Conservation (phyloP, 257 asterid genomes). For the Nicotiana otophora region DNA sequence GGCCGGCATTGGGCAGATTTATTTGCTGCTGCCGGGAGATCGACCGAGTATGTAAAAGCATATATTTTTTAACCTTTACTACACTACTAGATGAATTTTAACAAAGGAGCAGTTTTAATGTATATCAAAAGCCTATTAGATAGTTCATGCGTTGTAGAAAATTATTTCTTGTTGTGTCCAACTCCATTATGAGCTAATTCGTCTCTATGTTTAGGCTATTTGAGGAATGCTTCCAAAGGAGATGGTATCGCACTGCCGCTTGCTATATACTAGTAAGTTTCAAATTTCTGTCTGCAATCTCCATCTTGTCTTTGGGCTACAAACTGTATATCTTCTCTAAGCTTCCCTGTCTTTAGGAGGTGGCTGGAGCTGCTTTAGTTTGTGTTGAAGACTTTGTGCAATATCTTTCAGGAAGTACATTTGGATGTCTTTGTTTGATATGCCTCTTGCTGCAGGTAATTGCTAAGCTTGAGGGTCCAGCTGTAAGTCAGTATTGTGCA, state of each 20-base stretch:
- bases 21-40: constrained; percentile 93
- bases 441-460: constrained; percentile 66
- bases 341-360: not conserved
- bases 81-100: not conserved
- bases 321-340: not conserved
- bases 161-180: not conserved
- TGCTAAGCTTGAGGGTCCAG: constrained; percentile 98
- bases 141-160: not conserved
- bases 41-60: constrained; percentile 74
- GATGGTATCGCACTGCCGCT: constrained; percentile 59
- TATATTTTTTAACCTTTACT: constrained; percentile 12
- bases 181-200: not conserved
- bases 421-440: constrained; percentile 18
- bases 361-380: constrained; percentile 1
- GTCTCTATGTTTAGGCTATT: constrained; percentile 31
- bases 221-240: constrained; percentile 49
- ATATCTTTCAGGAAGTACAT: constrained; percentile 8
- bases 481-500: constrained; percentile 96
- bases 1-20: constrained; percentile 99
- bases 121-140: not conserved
- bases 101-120: not conserved
- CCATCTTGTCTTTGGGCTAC: not conserved
- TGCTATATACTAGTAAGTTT: constrained; percentile 44
- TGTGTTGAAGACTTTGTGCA: constrained; percentile 13
- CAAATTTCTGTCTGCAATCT: not conserved